Conservation (phyloP, 495 filamentous ascomycete genomes). For the Cetradonia linearis region DNA sequence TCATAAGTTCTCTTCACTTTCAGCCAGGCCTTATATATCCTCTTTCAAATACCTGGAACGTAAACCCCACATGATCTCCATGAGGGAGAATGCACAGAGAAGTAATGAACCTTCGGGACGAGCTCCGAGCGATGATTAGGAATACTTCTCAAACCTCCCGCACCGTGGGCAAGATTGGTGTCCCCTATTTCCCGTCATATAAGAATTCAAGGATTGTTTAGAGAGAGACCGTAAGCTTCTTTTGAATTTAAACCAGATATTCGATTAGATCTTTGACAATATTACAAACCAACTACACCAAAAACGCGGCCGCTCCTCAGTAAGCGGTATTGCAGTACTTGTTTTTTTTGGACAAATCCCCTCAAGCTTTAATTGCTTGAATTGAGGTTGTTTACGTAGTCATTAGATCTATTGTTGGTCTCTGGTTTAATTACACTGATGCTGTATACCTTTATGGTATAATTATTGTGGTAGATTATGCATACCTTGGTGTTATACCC, state of each 20-base stretch:
- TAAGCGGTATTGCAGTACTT: no score
- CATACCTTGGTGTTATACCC: no score
- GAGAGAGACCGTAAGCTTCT: background rate
- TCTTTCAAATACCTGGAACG: background rate
- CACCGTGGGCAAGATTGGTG: background rate
- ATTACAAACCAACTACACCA: no score
- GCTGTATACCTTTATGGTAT: no score
- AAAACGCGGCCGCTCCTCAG: no score
- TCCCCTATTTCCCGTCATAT: background rate
- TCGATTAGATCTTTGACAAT: background rate
- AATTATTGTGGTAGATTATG: no score
- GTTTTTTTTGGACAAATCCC: no score
- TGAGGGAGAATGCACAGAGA: background rate
- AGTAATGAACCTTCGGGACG: background rate
- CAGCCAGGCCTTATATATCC: background rate
- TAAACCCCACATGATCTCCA: background rate
- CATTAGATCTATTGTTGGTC: no score
- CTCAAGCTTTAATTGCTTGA: no score
- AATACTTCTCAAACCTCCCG: background rate
- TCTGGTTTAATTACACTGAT: no score
- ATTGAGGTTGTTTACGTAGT: no score
- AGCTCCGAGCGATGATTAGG: background rate
- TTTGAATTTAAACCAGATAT: background rate
- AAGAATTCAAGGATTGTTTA: background rate
- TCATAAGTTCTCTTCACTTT: no score